Conservation (phyloP, 306 rosid genomes). For the Bauhinia variegata region DNA sequence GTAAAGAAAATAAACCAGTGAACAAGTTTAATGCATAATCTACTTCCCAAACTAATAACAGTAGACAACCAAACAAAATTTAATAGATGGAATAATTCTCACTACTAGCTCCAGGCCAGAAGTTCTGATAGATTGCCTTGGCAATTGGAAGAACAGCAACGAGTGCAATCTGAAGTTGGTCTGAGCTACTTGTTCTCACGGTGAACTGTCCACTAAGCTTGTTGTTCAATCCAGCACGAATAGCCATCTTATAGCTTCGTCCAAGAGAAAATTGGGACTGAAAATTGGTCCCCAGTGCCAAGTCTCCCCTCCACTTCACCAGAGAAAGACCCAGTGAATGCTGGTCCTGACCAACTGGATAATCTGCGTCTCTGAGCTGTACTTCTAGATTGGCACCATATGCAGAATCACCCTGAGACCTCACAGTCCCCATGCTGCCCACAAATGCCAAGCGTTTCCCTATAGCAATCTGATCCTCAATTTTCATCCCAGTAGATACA, state of each 20-base stretch:
- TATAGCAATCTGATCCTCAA: constrained; percentile 84
- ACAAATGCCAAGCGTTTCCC: constrained; percentile 88
- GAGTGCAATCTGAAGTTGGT: constrained; percentile 92
- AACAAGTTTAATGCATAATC: constrained; percentile 30
- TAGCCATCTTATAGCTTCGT: constrained; percentile 80
- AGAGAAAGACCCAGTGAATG: constrained; percentile 83
- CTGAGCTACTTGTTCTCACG: constrained; percentile 92
- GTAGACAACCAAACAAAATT: constrained; percentile 41
- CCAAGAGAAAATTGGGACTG: constrained; percentile 90
- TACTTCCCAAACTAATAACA: constrained; percentile 39
- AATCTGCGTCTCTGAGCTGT: constrained; percentile 94
- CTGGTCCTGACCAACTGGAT: constrained; percentile 95
- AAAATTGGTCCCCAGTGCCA: constrained; percentile 79
- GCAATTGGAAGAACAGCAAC: constrained; percentile 77
- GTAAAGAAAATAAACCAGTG: constrained; percentile 31
- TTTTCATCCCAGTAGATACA: constrained; percentile 81
- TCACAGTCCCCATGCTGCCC: constrained; percentile 84
- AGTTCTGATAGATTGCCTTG: constrained; percentile 63
- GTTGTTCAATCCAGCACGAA: constrained; percentile 96
- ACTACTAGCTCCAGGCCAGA: constrained; percentile 73
- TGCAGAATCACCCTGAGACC: constrained; percentile 79
- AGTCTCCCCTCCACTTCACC: constrained; percentile 95
- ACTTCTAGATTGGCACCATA: constrained; percentile 92
- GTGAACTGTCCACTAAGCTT: constrained; percentile 89
- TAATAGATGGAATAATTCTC: constrained; percentile 80